Base-by-base conservation (phyloP, 345 rosid genomes). In the Ricinus communis region DNA sequence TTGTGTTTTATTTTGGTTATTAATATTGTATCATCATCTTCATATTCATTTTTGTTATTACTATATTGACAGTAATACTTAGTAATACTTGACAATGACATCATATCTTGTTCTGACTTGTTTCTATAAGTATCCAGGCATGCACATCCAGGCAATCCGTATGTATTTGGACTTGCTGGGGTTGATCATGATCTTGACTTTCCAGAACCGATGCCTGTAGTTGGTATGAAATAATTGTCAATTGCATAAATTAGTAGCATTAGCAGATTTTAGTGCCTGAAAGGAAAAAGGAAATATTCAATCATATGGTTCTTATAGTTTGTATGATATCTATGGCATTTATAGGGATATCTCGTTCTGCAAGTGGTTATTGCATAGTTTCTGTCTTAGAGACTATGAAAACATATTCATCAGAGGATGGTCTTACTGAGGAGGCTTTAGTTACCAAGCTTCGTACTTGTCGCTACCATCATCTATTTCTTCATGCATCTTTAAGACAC, bases 61-160 rank as follows among this genome's bases (percentile, higher is more conserved):
- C 5, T 63, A 12, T n/a, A n/a, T n/a, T n/a, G n/a, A n/a, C n/a
- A n/a, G n/a, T n/a, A n/a, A 15, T 45, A 9, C 36, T 45, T 27
- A 27, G 8, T 64, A 25, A 45, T 31, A 6, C 68, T 45, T 64
- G 65, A 43, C 11, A 43, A 12, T 43, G 47, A 64, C 45, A 47
- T 73, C 53, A 52, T 60, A 53, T 66, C 55, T 63, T 66, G 68
- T 61, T 77, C 82, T 85, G 82, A 88, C 84, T 61, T 85, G 67
- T 74, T 67, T 49, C 70, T 79, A 70, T 74, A 76, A 71, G 71
- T 64, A 73, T 82, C 49, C 80, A 95, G 99, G 92, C 99, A 95
- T 88, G 96, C 99, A 69, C 97, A 89, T 87, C 97, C 99, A 36
- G 99, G 99, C 69, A 95, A 91, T 85, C 99, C 99, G 66, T 95